These are phyloP conservation scores for Geotrichum cucujoidarum DNA, from an alignment of 1,139 yeast species.

Conservation along the genomic window DNA sequence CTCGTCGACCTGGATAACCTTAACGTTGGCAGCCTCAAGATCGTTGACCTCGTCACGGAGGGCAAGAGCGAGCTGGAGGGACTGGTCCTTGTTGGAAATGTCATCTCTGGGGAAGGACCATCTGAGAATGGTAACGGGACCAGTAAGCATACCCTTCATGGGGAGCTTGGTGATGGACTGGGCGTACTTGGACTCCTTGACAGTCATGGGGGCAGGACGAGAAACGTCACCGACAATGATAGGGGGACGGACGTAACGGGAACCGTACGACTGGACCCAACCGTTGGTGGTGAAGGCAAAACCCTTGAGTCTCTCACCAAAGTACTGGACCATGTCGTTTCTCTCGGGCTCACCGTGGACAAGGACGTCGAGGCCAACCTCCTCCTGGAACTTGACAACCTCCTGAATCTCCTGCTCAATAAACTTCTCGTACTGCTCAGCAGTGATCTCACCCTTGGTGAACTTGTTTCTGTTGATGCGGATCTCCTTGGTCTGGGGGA, in stretches of 20 bases:
- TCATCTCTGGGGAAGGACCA: slow-evolving; percentile 99
- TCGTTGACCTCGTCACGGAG: slow-evolving; percentile 97
- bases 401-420: slow-evolving; percentile 93
- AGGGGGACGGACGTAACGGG: slow-evolving; percentile 99
- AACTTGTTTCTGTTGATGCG: slow-evolving; percentile 98
- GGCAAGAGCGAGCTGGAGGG: slow-evolving; percentile 95
- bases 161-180: slow-evolving; percentile 94
- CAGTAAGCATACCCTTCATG: slow-evolving; percentile 99
- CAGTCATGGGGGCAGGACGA: slow-evolving; percentile 97
- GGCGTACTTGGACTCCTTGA: slow-evolving; percentile 97
- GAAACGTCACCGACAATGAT: slow-evolving; percentile 98
- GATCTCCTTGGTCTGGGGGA: slow-evolving; percentile 99
- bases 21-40: slow-evolving; percentile 96
- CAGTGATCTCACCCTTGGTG: slow-evolving; percentile 90
- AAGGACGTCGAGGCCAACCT: slow-evolving; percentile 92
- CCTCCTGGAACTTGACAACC: slow-evolving; percentile 98
- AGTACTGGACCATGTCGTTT: slow-evolving; percentile 99
- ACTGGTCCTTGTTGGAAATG: slow-evolving; percentile 88
- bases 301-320: slow-evolving; percentile 97
- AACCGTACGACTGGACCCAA: slow-evolving; percentile 99
- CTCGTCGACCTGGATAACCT: slow-evolving; percentile 98
- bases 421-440: slow-evolving; percentile 92
- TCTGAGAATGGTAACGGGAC: slow-evolving; percentile 98
- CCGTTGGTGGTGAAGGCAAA: slow-evolving; percentile 98
- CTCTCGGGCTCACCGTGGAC: slow-evolving; percentile 99